phyloP scores from a whole-genome alignment of 768 basidiomycete species.

The Lentinus brumalis region DNA sequence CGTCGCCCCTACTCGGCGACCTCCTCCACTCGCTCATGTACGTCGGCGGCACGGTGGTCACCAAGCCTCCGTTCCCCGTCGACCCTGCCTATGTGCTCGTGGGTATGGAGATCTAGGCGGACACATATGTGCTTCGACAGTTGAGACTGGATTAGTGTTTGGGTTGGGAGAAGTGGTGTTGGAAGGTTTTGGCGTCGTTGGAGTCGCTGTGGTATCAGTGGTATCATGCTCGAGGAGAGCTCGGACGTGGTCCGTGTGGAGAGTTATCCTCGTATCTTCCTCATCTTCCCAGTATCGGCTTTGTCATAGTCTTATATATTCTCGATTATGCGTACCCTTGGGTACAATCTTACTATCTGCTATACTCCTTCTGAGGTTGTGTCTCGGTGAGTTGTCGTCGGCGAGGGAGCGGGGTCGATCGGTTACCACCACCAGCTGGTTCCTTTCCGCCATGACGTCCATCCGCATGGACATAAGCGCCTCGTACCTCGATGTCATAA shows the following conservation, averaged over 20 bases:
- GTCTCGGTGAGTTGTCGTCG: no score
- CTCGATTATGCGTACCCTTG: neutral
- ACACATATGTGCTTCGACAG: neutral
- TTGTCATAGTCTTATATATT: neutral
- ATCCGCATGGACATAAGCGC: neutral
- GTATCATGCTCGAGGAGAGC: slow-evolving; percentile 5
- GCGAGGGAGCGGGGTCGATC: neutral
- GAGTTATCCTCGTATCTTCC: neutral
- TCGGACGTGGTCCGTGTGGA: neutral
- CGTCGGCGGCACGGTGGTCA: slow-evolving; percentile 84
- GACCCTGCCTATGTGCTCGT: slow-evolving; percentile 81
- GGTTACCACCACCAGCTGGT: neutral
- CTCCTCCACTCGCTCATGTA: slow-evolving; percentile 91
- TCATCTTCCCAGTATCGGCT: neutral
- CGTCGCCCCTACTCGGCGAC: slow-evolving; percentile 68
- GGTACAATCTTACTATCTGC: neutral
- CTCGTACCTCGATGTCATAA: neutral
- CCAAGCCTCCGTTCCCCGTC: slow-evolving; percentile 75
- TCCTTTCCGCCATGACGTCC: neutral
- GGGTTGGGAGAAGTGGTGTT: neutral
- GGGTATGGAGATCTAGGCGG: slow-evolving; percentile 72
- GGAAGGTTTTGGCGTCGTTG: slow-evolving; percentile 1
- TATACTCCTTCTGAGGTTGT: neutral
- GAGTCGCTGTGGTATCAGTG: slow-evolving; percentile 3
- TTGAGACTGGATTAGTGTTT: neutral